Base-by-base conservation (phyloP, 2,329 filamentous ascomycete genomes). In the Cytospora schulzeri region DNA sequence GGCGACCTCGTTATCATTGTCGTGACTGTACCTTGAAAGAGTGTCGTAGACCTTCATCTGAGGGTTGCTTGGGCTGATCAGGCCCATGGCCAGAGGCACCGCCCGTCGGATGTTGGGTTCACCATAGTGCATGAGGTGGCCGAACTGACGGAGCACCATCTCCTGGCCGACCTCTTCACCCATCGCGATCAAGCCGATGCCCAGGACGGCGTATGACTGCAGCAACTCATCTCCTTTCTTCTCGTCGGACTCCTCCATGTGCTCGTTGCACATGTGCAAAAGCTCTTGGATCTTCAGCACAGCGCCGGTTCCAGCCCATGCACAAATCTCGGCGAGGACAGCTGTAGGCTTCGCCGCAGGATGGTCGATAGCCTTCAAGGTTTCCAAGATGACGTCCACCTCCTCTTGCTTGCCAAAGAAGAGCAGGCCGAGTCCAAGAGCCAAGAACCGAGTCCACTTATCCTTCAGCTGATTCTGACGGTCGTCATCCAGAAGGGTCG, bases 11-110 rank as follows among this genome's bases (percentile, higher is more conserved):
- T 94, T 96, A 79, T 99, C 95, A 70, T 95, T 99, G 81, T 99
- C 95, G 85, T 99, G 95, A 69, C 91, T 96, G 84, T 99, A 99
- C 74, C 95, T 86, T 59, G 95, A 99, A 14, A 99, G 83, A 0
- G 95, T 99, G 77, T 99, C 95, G 81, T 99, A 99, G 56, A 99
- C 91, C 84, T 98, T 99, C 94, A 99, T 99, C 77, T 99, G 96
- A 14, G 95, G 95, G 80, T 99, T 99, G 80, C 93, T 97, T 15
- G 96, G 92, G 79, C 92, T 97, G 74, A 99, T 90, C 62, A 99
- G 85, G 73, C 93, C 96, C 92, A 99, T 96, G 29, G 95, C 95
- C 62, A 99, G 84, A 41, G 95, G 95, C 33, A 99, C 95, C 24
- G 93, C 94, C 74, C 95, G 95, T 68, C 95, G 91, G 72, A 99